Percentiles rank a stretch among this genome's conserved stretches.
Conservation (phyloP, 2,329 filamentous ascomycete species). For the Colletotrichum lentis region DNA sequence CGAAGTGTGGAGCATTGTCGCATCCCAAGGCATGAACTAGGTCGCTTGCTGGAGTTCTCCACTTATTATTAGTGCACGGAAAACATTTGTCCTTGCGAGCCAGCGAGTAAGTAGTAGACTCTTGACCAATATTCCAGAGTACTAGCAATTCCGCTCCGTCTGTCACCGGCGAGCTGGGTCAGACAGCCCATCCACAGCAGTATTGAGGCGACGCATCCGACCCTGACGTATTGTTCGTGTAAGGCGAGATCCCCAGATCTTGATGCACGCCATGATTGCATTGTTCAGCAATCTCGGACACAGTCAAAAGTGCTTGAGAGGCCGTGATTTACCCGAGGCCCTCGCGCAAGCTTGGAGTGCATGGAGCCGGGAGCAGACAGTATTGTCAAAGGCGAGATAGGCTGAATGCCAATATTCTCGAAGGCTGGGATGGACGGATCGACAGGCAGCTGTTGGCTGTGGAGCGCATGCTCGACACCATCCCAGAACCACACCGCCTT, state of each 20-base stretch:
- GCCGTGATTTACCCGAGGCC: constrained; percentile 16
- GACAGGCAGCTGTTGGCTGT: constrained; percentile 26
- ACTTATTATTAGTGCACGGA: not conserved
- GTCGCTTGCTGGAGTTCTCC: constrained; percentile 4
- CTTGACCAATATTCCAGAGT: not conserved
- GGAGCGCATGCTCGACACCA: constrained; percentile 35
- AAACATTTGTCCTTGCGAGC: not conserved
- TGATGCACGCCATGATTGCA: constrained; percentile 36
- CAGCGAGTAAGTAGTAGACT: not conserved
- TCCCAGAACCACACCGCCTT: constrained; percentile 40
- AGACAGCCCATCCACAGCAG: not conserved
- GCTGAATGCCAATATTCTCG: constrained; percentile 9
- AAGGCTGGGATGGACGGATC: constrained; percentile 12
- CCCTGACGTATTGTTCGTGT: not conserved
- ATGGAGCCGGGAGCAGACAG: not conserved
- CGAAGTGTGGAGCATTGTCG: not conserved
- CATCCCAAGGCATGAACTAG: constrained; percentile 7
- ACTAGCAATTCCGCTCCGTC: not conserved
- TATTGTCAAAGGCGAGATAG: not conserved
- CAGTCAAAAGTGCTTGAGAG: not conserved
- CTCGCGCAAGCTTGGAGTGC: constrained; percentile 10
- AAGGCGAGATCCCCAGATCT: constrained; percentile 25
- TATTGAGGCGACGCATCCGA: not conserved
- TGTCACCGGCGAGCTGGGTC: not conserved
- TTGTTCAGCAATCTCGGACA: constrained; percentile 12